These are phyloP conservation scores for Thinopyrum elongatum DNA, from an alignment of 176 grass and related monocot species.

Conservation along the genomic window DNA sequence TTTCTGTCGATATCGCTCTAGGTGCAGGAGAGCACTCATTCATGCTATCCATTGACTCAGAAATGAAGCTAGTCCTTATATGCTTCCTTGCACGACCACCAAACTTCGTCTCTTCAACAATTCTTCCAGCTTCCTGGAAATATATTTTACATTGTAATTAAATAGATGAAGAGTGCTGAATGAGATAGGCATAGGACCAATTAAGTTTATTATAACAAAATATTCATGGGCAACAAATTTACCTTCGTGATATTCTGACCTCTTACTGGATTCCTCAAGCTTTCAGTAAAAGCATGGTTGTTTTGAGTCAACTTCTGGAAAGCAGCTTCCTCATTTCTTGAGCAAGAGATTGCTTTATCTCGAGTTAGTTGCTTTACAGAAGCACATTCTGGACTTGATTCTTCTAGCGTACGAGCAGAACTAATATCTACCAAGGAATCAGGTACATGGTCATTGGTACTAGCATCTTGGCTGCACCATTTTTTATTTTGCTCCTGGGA, in stretches of 20 bases:
- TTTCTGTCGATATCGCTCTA: constrained; percentile 49
- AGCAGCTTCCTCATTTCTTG: constrained; percentile 39
- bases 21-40: constrained; percentile 30
- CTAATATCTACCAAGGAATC: constrained; percentile 37
- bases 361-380: constrained; percentile 40
- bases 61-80: constrained; percentile 86
- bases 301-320: constrained; percentile 28
- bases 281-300: constrained; percentile 24
- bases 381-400: constrained; percentile 25
- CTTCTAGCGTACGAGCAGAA: constrained; percentile 21
- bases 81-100: constrained; percentile 41
- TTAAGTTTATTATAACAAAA: constrained; percentile 8
- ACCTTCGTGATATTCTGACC: constrained; percentile 42
- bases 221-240: constrained; percentile 9
- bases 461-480: constrained; percentile 25
- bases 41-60: constrained; percentile 65
- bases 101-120: constrained; percentile 31
- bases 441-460: constrained; percentile 38
- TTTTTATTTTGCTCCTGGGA: constrained; percentile 34
- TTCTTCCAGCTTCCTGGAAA: constrained; percentile 43
- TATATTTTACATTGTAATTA: constrained; percentile 21
- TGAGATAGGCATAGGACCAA: background rate
- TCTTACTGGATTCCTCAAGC: constrained; percentile 9
- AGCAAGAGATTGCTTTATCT: constrained; percentile 25
- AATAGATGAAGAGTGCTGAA: constrained; percentile 1